Base-by-base conservation (phyloP, 2,329 filamentous ascomycete species). In the Plectosphaerella sp. region DNA sequence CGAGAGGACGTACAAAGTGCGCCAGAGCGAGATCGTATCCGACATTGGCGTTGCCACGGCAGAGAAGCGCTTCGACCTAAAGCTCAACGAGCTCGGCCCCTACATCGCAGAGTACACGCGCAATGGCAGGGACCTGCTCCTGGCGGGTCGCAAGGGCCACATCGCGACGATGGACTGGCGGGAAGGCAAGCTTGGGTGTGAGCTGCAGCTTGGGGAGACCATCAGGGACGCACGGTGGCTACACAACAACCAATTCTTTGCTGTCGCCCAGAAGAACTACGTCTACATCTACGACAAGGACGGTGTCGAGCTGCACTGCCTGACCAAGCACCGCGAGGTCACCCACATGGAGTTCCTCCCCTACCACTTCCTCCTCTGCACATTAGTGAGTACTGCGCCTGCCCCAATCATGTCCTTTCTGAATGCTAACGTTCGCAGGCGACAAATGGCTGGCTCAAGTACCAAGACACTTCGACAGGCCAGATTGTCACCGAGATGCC, bases 121-220 rank as follows among this genome's bases (percentile, higher is more conserved):
- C 45, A 97, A 96, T 64, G 94, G 94, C 47, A 83, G 89, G 58
- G 86, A 95, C 62, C 72, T 99, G 57, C 74, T 99, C 50, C 77
- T 99, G 35, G 91, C 87, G 12, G 92, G 94, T 25, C 80, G 91
- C 54, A 97, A 96, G 71, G 94, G 94, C 14, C 94, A 99, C 82
- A 78, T 99, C 58, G 93, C 94, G 52, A 93, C 89, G 1, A 95
- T 97, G 83, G 92, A 99, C 71, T 99, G 94, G 93, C 80, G 93
- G 57, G 87, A 88, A 60, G 93, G 92, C 42, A 96, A 92, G 69
- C 74, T 97, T 54, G 90, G 89, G 7, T 97, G 91, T 66, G 94
- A 99, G 68, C 64, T 97, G 57, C 91, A 99, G 66, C 77, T 99
- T 56, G 84, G 86, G 48, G 94, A 99, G 75, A 97, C 91, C 1